Conservation (phyloP, 352 stramenopile genomes). For the Phytopythium litorale region DNA sequence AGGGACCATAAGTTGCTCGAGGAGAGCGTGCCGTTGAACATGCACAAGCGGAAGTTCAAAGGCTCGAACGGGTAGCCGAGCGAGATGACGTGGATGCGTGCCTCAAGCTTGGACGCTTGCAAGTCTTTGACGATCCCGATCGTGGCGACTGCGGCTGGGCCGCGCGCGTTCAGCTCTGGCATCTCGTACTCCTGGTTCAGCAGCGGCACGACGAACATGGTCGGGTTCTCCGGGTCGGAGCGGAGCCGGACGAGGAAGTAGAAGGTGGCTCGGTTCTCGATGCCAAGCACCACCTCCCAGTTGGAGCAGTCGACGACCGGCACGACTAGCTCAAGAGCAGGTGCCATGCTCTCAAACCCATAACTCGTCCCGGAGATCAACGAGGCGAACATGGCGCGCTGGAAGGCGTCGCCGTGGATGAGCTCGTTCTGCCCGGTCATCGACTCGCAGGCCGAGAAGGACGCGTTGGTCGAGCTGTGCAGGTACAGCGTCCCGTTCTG, state of each 20-base stretch:
- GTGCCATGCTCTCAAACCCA: constrained; percentile 9
- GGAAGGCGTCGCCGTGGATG: constrained; percentile 35
- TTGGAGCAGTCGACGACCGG: constrained; percentile 41
- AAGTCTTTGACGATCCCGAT: constrained; percentile 25
- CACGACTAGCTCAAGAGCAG: constrained; percentile 32
- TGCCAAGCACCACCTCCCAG: constrained; percentile 13
- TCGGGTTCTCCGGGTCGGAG: constrained; percentile 11
- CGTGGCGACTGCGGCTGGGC: constrained; percentile 19
- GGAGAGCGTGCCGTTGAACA: constrained; percentile 14
- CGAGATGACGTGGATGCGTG: constrained; percentile 24
- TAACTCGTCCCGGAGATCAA: constrained; percentile 26
- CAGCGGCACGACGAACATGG: constrained; percentile 20
- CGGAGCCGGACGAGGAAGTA: constrained; percentile 28
- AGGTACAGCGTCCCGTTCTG: constrained; percentile 33
- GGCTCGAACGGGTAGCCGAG: constrained; percentile 27
- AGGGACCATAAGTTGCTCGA: constrained; percentile 18
- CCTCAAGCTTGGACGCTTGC: constrained; percentile 11
- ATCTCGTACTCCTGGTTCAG: constrained; percentile 32
- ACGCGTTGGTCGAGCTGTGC: constrained; percentile 16
- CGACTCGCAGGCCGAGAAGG: constrained; percentile 16
- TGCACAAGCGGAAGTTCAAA: constrained; percentile 27
- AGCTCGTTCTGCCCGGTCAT: constrained; percentile 9
- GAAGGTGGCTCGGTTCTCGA: constrained; percentile 15
- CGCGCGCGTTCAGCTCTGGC: constrained; percentile 12
- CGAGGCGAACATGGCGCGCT: constrained; percentile 20